Base-by-base conservation (phyloP, 2,329 filamentous ascomycete species). In the Fusarium haematococcum region DNA sequence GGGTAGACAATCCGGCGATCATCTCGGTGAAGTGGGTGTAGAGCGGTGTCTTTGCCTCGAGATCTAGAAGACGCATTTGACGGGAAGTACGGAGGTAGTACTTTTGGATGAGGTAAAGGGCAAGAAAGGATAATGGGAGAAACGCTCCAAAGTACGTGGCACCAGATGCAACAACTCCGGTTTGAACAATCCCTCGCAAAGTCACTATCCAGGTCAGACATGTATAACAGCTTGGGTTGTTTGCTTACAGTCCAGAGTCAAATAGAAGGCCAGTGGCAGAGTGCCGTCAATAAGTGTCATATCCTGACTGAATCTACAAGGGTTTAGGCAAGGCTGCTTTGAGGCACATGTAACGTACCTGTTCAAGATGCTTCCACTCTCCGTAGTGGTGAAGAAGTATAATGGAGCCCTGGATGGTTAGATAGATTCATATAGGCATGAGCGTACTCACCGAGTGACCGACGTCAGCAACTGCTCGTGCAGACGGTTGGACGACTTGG, bases 1-100 rank as follows among this genome's bases (percentile, higher is more conserved):
- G 85, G 1, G 85, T 89, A 0, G 81, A 73, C 0, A 89, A 69
- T 0, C 88, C 88, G 6, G 81, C 79, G 0, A 88, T 75, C 1
- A 85, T 85, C 70, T 90, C 88, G 5, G 83, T 81, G 69, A 89
- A 89, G 48, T 89, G 85, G 0, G 86, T 85, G 73, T 86, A 88
- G 0, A 89, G 80, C 1, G 86, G 86, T 0, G 84, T 83, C 67
- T 86, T 86, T 27, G 84, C 81, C 75, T 90, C 88, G 0, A 90
- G 79, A 59, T 90, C 88, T 2, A 89, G 80, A 8, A 87, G 83
- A 14, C 88, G 83, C 30, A 90, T 77, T 73, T 89, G 87, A 0
- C 87, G 83, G 0, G 87, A 89, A 0, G 88, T 89, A 1, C 85
- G 83, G 4, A 90, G 81, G 72, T 89, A 90, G 66, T 85, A 82